phyloP scores from a whole-genome alignment of 73 alveolate species.

The Paramecium caudatum region DNA sequence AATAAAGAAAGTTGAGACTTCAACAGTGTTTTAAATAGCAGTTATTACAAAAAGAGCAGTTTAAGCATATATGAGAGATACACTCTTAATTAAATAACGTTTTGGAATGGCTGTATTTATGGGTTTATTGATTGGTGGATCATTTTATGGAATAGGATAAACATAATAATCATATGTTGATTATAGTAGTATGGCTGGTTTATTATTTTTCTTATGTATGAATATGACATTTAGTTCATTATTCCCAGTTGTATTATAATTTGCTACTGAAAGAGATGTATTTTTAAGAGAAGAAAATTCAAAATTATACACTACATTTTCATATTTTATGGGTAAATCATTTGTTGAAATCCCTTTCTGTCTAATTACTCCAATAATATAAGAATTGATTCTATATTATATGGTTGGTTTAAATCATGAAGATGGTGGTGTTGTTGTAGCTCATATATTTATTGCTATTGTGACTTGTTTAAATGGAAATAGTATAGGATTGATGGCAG shows the following conservation, averaged over 20 bases:
- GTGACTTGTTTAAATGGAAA: slow-evolving; percentile 55
- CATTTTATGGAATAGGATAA: slow-evolving; percentile 5
- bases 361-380: slow-evolving; percentile 48
- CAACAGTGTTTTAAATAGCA: background rate
- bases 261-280: slow-evolving; percentile 71
- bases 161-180: background rate
- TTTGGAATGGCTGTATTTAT: slow-evolving; percentile 58
- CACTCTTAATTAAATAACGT: background rate
- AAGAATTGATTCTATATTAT: slow-evolving; percentile 59
- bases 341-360: slow-evolving; percentile 53
- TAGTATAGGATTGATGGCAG: slow-evolving; percentile 70
- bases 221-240: slow-evolving; percentile 55
- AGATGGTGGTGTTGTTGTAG: slow-evolving; percentile 15
- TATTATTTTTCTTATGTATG: slow-evolving; percentile 52
- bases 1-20: slow-evolving; percentile 48
- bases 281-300: slow-evolving; percentile 76
- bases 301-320: slow-evolving; percentile 46
- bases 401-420: slow-evolving; percentile 68
- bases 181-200: slow-evolving; percentile 29
- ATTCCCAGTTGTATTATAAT: slow-evolving; percentile 35
- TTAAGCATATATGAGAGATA: slow-evolving; percentile 11
- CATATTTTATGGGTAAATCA: slow-evolving; percentile 71
- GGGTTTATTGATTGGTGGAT: slow-evolving; percentile 47
- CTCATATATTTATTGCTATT: slow-evolving; percentile 27
- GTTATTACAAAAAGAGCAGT: slow-evolving; percentile 38